phyloP scores from a whole-genome alignment of 2,329 filamentous ascomycete genomes.

The Exophiala alcalophila region DNA sequence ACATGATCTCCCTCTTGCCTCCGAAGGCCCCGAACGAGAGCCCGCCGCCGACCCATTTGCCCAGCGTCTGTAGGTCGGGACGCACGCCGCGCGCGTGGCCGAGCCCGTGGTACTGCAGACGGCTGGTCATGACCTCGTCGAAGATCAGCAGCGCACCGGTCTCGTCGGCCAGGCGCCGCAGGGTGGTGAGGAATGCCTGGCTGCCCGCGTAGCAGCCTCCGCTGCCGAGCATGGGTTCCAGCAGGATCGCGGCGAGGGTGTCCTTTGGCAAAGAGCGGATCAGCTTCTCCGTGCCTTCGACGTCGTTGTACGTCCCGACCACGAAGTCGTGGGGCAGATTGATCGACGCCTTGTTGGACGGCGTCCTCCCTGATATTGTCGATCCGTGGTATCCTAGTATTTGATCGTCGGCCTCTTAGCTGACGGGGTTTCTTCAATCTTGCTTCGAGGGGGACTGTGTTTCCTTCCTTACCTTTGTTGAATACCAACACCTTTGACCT shows the following conservation, averaged over 20 bases:
- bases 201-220: slow-evolving; percentile 57
- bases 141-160: slow-evolving; percentile 60
- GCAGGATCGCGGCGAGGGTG: slow-evolving; percentile 60
- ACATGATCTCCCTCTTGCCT: slow-evolving; percentile 58
- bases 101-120: slow-evolving; percentile 54
- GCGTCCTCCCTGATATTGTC: slow-evolving; percentile 43
- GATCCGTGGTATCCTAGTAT: slow-evolving; percentile 68
- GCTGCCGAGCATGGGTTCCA: slow-evolving; percentile 65
- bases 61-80: slow-evolving; percentile 63
- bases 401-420: too few species aligned
- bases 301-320: slow-evolving; percentile 61
- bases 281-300: slow-evolving; percentile 44
- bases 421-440: too few species aligned
- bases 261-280: slow-evolving; percentile 39
- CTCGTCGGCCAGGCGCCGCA: slow-evolving; percentile 50
- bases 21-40: slow-evolving; percentile 67
- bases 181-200: slow-evolving; percentile 50
- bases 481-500: slow-evolving; percentile 12
- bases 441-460: too few species aligned
- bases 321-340: slow-evolving; percentile 58
- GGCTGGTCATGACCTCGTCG: slow-evolving; percentile 70
- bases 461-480: slow-evolving; percentile 13
- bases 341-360: slow-evolving; percentile 37
- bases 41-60: slow-evolving; percentile 66
- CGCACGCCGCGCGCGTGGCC: slow-evolving; percentile 39